These are phyloP conservation scores for Stephania yunnanensis DNA, from an alignment of 164 flowering plant genomes.

Conservation along the genomic window DNA sequence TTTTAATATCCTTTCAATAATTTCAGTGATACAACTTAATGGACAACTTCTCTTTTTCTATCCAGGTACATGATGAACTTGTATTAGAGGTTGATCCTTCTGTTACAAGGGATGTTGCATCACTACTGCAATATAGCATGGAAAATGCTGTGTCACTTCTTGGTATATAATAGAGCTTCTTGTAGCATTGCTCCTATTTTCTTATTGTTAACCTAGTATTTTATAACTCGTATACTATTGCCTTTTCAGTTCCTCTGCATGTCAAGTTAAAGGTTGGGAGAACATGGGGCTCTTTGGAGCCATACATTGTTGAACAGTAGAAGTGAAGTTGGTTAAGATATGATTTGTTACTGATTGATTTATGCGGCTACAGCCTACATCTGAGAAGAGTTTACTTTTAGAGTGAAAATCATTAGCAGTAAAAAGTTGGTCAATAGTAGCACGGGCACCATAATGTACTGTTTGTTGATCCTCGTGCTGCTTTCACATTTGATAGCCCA, in stretches of 20 bases:
- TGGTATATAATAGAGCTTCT: conserved; percentile 35
- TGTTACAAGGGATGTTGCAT: conserved; percentile 60
- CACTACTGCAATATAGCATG: conserved; percentile 69
- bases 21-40: conserved; percentile 2
- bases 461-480: no score
- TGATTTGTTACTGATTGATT: background rate
- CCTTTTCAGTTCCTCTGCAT: conserved; percentile 70
- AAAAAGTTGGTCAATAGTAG: no score
- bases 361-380: background rate
- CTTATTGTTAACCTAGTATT: background rate
- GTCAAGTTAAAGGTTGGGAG: conserved; percentile 81
- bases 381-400: background rate
- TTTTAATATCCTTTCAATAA: background rate
- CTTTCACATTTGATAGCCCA: no score
- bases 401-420: no score
- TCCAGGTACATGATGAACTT: conserved; percentile 90
- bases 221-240: background rate
- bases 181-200: background rate
- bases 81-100: conserved; percentile 82
- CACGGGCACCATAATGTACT: no score
- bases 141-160: conserved; percentile 78
- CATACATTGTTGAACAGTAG: conserved; percentile 33
- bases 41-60: background rate
- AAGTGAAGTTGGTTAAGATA: background rate
- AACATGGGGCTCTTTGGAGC: conserved; percentile 92